Percentiles rank a stretch among this genome's conserved stretches.
phyloP scores from a whole-genome alignment of 495 filamentous ascomycete genomes.

The Annulohypoxylon stygium region DNA sequence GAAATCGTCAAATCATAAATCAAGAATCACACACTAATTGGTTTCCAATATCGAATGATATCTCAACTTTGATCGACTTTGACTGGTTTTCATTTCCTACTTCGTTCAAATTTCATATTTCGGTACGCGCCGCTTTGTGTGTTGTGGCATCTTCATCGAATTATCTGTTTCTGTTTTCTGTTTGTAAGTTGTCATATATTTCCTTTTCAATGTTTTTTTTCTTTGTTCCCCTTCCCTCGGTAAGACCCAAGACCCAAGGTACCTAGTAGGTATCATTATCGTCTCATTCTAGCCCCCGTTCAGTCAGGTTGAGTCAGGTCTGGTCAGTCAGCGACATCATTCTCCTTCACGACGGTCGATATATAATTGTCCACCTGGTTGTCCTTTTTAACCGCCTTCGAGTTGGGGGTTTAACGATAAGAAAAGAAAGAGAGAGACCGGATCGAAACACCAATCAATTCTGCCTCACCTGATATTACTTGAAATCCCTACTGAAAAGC shows the following conservation, averaged over 20 bases:
- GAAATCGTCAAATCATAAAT: conserved; percentile 2
- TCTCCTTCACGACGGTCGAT: background rate
- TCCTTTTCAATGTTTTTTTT: background rate
- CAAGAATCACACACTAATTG: conserved; percentile 13
- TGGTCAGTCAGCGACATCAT: conserved; percentile 8
- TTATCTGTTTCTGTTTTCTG: conserved; percentile 24
- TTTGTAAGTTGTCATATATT: conserved; percentile 33
- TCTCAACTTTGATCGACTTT: conserved; percentile 12
- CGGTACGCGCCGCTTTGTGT: conserved; percentile 23
- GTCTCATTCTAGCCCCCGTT: conserved; percentile 26
- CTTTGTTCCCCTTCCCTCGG: conserved; percentile 31
- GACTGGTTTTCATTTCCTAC: background rate
- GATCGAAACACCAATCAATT: background rate
- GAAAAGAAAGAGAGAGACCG: background rate
- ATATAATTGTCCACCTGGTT: background rate
- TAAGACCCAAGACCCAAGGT: background rate
- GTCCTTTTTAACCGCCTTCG: conserved; percentile 17
- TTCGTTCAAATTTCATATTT: conserved; percentile 10
- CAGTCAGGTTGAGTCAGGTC: background rate
- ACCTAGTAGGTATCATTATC: conserved; percentile 21
- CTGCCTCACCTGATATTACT: background rate
- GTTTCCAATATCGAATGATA: conserved; percentile 45
- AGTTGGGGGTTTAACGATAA: background rate
- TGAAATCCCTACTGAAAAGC: conserved; percentile 29
- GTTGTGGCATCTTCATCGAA: conserved; percentile 27